Evolutionary conservation across 1,284 basidiomycete genomes (phyloP).

Genomic region (Sphaerobolus stellatus): DNA sequence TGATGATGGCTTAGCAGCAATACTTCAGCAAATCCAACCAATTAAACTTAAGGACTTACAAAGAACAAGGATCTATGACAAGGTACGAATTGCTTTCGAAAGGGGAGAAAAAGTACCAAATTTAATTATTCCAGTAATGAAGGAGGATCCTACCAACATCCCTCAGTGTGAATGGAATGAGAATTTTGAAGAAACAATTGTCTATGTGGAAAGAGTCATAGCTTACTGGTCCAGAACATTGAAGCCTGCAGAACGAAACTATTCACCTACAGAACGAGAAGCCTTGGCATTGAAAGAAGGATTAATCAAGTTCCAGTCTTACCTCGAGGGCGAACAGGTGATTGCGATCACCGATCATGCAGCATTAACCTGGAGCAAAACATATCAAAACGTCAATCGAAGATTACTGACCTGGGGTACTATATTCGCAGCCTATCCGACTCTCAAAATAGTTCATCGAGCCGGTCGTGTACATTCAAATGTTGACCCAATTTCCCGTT

Average conservation of each 20-base stretch:
- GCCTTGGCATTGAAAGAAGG: constrained; percentile 22
- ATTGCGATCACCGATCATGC: constrained; percentile 16
- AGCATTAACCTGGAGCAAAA: constrained; percentile 18
- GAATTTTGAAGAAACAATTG: constrained; percentile 17
- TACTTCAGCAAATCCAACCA: constrained; percentile 31
- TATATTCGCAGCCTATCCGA: constrained; percentile 22
- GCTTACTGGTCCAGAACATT: constrained; percentile 34
- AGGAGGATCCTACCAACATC: constrained; percentile 8
- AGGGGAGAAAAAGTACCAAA: constrained; percentile 2
- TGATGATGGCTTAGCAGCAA: constrained; percentile 27
- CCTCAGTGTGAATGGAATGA: constrained; percentile 19
- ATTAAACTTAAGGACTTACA: constrained; percentile 23
- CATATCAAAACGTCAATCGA: constrained; percentile 23
- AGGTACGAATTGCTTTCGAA: constrained; percentile 17
- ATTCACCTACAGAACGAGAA: constrained; percentile 26
- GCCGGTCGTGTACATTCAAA: constrained; percentile 23
- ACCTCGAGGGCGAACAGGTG: constrained; percentile 18
- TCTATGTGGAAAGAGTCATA: constrained; percentile 31
- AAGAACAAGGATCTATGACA: constrained; percentile 22
- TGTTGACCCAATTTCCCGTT: constrained; percentile 23
- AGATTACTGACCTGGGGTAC: constrained; percentile 19
- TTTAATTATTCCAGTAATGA: not conserved
- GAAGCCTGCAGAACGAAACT: constrained; percentile 27
- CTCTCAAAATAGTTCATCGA: constrained; percentile 21
- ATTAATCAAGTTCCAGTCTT: constrained; percentile 20